Base-by-base conservation (phyloP, 225 moss, liverwort and hornwort species). In the Takakia lepidozioides region DNA sequence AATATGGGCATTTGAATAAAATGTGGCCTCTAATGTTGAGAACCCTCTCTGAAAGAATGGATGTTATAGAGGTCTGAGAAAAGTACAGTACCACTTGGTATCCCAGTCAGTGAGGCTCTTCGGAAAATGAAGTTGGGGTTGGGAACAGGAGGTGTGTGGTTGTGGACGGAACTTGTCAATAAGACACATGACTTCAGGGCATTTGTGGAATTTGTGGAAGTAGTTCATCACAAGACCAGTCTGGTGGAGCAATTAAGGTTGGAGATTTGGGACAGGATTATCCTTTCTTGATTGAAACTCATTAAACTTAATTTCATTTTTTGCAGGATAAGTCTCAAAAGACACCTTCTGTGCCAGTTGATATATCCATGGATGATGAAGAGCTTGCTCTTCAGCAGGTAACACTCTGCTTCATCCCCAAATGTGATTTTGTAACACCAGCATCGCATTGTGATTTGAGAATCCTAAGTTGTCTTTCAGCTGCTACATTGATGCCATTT, bases 331-430 rank as follows among this genome's bases (percentile, higher is more conserved):
- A 34, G 38, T 51, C 39, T 29, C 38, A 24, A 23, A 20, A 37
- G 38, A 29, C 46, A 38, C 22, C 42, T 53, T 35, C 20, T 25
- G 30, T 45, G 35, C 42, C 50, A 8, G 24, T 19, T 62, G 50
- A 19, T 38, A 24, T 57, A 37, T 73, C 60, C 29, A 23, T 70
- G 52, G 60, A 70, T 58, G 74, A 74, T 20, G 79, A 79, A 63
- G 70, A 74, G 19, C 66, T 60, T 48, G 67, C 74, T 54, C 70
- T 80, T 17, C 79, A 74, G 54, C 60, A 80, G 79, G 79, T 78
- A 61, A 22, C n/a, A n/a, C n/a, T n/a, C n/a, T n/a, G n/a, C n/a
- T n/a, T n/a, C n/a, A n/a, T n/a, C n/a, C n/a, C n/a, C n/a, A n/a
- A n/a, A n/a, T n/a, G n/a, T n/a, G n/a, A n/a, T n/a, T n/a, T n/a